phyloP scores from a whole-genome alignment of 2,329 filamentous ascomycete species.

The Dothideomycetes sp. region DNA sequence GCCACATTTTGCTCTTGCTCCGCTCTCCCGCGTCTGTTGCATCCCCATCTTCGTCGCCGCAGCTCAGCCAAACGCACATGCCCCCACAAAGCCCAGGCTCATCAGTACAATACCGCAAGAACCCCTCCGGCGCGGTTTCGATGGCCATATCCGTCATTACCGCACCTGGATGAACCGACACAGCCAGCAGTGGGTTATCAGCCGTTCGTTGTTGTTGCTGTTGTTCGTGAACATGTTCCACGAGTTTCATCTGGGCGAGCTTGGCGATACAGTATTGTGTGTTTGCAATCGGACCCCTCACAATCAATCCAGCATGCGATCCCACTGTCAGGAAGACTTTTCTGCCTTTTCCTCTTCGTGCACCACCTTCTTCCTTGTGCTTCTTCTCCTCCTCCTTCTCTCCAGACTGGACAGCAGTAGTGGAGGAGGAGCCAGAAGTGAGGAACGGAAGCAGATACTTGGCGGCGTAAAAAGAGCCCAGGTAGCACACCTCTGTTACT shows the following conservation, averaged over 20 bases:
- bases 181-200: slow-evolving; percentile 11
- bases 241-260: slow-evolving; percentile 24
- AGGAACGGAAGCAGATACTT: slow-evolving; percentile 11
- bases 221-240: slow-evolving; percentile 28
- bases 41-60: background rate
- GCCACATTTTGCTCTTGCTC: slow-evolving; percentile 22
- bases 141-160: slow-evolving; percentile 25
- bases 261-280: slow-evolving; percentile 27
- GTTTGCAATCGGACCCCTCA: slow-evolving; percentile 29
- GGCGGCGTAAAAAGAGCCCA: background rate
- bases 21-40: slow-evolving; percentile 9
- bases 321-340: slow-evolving; percentile 18
- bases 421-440: background rate
- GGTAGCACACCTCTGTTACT: slow-evolving; percentile 11
- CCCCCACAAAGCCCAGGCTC: slow-evolving; percentile 21
- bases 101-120: slow-evolving; percentile 17
- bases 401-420: too few relatives aligned
- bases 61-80: slow-evolving; percentile 22
- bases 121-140: slow-evolving; percentile 21
- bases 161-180: slow-evolving; percentile 24
- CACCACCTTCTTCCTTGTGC: too few relatives aligned
- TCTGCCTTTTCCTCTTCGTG: too few relatives aligned
- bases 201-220: slow-evolving; percentile 9
- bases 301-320: slow-evolving; percentile 20
- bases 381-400: too few relatives aligned